phyloP scores from a whole-genome alignment of 108 stramenopile species.

The Cyclotella sp. region DNA sequence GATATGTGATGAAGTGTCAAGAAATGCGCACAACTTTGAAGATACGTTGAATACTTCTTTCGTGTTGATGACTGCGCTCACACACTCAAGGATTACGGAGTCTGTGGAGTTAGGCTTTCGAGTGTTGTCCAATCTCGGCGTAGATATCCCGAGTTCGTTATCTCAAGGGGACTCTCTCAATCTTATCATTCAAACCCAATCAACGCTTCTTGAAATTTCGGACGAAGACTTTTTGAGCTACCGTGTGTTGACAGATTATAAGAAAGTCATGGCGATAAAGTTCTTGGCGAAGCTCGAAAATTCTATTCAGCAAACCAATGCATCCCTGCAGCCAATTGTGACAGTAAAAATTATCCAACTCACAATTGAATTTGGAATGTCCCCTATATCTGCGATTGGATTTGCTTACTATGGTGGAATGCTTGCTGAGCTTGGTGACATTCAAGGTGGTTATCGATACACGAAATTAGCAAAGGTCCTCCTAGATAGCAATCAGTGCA shows the following conservation, averaged over 20 bases:
- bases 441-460: conserved; percentile 19
- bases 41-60: background rate
- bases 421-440: conserved; percentile 9
- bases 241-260: conserved; percentile 5
- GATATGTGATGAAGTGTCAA: conserved; percentile 4
- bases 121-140: conserved; percentile 18
- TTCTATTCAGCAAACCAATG: background rate
- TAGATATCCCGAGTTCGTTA: background rate
- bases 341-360: conserved; percentile 12
- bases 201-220: conserved; percentile 7
- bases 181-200: background rate
- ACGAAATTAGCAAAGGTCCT: conserved; percentile 24
- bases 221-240: conserved; percentile 17
- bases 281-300: background rate
- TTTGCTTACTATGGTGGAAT: conserved; percentile 25
- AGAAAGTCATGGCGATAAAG: conserved; percentile 25
- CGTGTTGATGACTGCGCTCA: background rate
- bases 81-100: background rate
- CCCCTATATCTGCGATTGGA: conserved; percentile 19
- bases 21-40: conserved; percentile 4
- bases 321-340: background rate
- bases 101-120: background rate
- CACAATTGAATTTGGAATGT: conserved; percentile 20
- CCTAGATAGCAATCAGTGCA: background rate
- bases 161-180: background rate